phyloP scores from a whole-genome alignment of 2,329 filamentous ascomycete species.

The Reticulascus tulasneorum region DNA sequence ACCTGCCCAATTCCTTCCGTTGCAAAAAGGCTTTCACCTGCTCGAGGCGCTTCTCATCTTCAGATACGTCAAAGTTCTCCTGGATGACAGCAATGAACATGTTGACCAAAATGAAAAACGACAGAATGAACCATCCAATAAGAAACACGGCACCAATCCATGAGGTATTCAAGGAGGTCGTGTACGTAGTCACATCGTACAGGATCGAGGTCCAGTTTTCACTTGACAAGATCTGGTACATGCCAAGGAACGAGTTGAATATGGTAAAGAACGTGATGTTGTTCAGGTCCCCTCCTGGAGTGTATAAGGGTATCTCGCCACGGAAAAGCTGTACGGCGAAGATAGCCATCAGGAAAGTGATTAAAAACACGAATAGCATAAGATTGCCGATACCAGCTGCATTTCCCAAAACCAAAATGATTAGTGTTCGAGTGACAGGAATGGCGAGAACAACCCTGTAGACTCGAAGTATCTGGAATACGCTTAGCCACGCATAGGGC shows the following conservation, averaged over 20 bases:
- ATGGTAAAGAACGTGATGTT: constrained; percentile 81
- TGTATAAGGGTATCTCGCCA: constrained; percentile 69
- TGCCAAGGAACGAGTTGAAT: constrained; percentile 92
- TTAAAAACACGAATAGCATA: constrained; percentile 92
- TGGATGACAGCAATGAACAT: constrained; percentile 99
- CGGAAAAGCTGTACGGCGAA: constrained; percentile 92
- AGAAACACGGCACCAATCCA: constrained; percentile 93
- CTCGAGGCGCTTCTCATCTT: constrained; percentile 95
- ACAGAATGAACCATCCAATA: constrained; percentile 91
- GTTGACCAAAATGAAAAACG: constrained; percentile 94
- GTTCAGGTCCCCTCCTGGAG: constrained; percentile 58
- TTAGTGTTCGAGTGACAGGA: constrained; percentile 80
- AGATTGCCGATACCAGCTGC: constrained; percentile 88
- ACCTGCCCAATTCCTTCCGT: constrained; percentile 76
- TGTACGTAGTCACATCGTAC: constrained; percentile 73
- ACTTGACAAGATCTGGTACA: constrained; percentile 95
- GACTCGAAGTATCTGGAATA: constrained; percentile 88
- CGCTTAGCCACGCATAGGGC: constrained; percentile 79
- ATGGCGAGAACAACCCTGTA: constrained; percentile 91
- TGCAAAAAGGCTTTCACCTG: constrained; percentile 95
- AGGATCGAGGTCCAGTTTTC: constrained; percentile 92
- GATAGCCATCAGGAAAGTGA: constrained; percentile 90
- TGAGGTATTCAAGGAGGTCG: constrained; percentile 62
- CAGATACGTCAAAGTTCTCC: constrained; percentile 97
- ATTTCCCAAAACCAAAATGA: constrained; percentile 85